A percentile compares a stretch with the other conserved stretches of the same genome.
Evolutionary conservation across 352 stramenopile species (phyloP).

Genomic region (Phytophthora capsici): DNA sequence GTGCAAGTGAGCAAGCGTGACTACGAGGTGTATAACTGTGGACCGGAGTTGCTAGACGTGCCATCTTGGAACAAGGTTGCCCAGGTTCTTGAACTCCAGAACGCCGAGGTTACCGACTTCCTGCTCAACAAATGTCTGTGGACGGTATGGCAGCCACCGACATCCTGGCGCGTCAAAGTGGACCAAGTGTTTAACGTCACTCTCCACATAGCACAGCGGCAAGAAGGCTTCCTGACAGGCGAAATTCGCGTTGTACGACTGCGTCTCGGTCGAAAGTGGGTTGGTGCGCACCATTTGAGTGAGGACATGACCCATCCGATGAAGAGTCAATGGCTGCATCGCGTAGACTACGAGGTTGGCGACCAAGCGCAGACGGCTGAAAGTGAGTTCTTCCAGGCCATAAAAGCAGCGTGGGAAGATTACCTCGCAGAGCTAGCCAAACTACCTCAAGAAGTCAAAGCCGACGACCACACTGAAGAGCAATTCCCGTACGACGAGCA

Average conservation of each 20-base stretch:
- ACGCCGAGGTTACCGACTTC: conserved; percentile 40
- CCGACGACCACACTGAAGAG: conserved; percentile 29
- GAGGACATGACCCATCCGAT: conserved; percentile 35
- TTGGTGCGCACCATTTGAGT: conserved; percentile 70
- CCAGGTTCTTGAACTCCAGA: conserved; percentile 43
- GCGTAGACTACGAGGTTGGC: conserved; percentile 64
- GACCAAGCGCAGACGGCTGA: conserved; percentile 42
- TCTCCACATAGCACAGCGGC: conserved; percentile 45
- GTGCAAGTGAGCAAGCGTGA: conserved; percentile 62
- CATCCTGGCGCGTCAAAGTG: conserved; percentile 69
- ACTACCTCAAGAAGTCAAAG: conserved; percentile 54
- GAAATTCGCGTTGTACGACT: conserved; percentile 60
- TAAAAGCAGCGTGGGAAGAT: conserved; percentile 59
- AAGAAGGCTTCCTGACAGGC: conserved; percentile 60
- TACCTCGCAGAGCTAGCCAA: conserved; percentile 61
- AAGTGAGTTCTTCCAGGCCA: conserved; percentile 63
- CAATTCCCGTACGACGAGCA: conserved; percentile 60
- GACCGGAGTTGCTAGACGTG: conserved; percentile 53
- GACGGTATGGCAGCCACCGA: conserved; percentile 64
- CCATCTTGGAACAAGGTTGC: conserved; percentile 44
- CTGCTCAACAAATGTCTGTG: conserved; percentile 50
- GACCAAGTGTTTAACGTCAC: conserved; percentile 73
- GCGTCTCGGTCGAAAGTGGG: conserved; percentile 68
- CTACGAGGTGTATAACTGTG: conserved; percentile 62
- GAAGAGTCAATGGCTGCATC: conserved; percentile 65